Conservation (phyloP, 2,329 filamentous ascomycete species). For the Fusarium verticillioides region DNA sequence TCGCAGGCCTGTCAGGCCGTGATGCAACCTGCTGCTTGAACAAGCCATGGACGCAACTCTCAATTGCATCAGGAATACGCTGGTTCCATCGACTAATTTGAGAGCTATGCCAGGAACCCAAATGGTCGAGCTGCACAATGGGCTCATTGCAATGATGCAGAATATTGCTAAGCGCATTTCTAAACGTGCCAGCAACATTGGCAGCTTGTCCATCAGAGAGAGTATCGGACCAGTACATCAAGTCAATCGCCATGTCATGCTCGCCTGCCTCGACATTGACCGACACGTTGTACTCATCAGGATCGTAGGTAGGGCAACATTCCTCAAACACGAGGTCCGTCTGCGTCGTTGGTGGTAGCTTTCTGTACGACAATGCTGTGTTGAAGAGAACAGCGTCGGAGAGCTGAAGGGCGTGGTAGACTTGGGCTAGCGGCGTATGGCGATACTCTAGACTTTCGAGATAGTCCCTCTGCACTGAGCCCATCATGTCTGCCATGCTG, state of each 20-base stretch:
- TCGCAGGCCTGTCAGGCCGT: conserved; percentile 6
- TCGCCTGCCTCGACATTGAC: conserved; percentile 38
- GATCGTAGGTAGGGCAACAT: conserved; percentile 37
- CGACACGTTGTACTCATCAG: conserved; percentile 39
- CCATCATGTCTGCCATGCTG: conserved; percentile 4
- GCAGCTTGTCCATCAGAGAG: conserved; percentile 30
- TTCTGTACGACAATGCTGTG: conserved; percentile 40
- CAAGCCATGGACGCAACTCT: conserved; percentile 26
- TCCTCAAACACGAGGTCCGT: conserved; percentile 38
- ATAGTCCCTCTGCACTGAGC: conserved; percentile 21
- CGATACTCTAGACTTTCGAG: conserved; percentile 30
- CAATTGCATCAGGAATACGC: conserved; percentile 3
- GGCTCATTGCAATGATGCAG: conserved; percentile 14
- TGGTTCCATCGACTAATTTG: conserved; percentile 26
- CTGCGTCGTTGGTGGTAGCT: conserved; percentile 17
- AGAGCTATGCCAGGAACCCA: background rate
- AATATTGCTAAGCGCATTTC: conserved; percentile 33
- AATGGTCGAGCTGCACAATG: conserved; percentile 19
- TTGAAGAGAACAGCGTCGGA: conserved; percentile 40
- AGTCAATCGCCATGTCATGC: conserved; percentile 30
- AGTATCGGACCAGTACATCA: conserved; percentile 41
- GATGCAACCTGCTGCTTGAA: conserved; percentile 8
- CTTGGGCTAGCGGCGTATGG: conserved; percentile 22
- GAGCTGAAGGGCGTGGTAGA: conserved; percentile 38
- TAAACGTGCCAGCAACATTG: conserved; percentile 34